Conservation (phyloP, 495 filamentous ascomycete species). For the Durotheca rogersii region DNA sequence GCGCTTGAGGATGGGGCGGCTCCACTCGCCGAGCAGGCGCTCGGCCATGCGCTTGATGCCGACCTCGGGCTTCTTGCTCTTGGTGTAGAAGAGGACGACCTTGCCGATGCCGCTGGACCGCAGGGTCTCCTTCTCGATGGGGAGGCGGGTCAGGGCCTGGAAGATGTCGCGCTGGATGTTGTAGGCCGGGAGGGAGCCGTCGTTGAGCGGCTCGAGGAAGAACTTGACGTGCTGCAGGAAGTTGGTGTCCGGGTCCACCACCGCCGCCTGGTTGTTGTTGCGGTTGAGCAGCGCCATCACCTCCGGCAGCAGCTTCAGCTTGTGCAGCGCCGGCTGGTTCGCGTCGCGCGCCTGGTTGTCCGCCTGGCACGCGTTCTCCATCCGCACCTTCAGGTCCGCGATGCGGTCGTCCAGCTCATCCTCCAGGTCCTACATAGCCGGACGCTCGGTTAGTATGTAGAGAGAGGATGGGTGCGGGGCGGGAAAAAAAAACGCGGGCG, state of each 20-base stretch:
- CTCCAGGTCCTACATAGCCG: slow-evolving; percentile 71
- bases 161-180: slow-evolving; percentile 96
- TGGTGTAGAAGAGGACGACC: slow-evolving; percentile 93
- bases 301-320: slow-evolving; percentile 91
- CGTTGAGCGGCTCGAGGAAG: slow-evolving; percentile 94
- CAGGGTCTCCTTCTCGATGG: slow-evolving; percentile 85
- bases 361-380: slow-evolving; percentile 86
- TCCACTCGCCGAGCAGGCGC: slow-evolving; percentile 90
- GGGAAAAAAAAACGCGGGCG: no score
- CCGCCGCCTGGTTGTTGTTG: slow-evolving; percentile 73
- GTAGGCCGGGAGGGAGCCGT: slow-evolving; percentile 90
- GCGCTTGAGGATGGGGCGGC: slow-evolving; percentile 88
- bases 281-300: slow-evolving; percentile 86
- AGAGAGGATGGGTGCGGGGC: neutral
- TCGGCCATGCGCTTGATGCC: slow-evolving; percentile 92
- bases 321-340: slow-evolving; percentile 81
- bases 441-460: neutral
- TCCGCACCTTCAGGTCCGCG: slow-evolving; percentile 79
- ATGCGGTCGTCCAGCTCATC: slow-evolving; percentile 86
- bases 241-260: slow-evolving; percentile 93
- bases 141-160: slow-evolving; percentile 71
- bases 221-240: slow-evolving; percentile 91
- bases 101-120: slow-evolving; percentile 93
- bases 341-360: slow-evolving; percentile 78
- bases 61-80: slow-evolving; percentile 81